Conservation (phyloP, 2,329 filamentous ascomycete genomes). For the Spiromastix sp. region DNA sequence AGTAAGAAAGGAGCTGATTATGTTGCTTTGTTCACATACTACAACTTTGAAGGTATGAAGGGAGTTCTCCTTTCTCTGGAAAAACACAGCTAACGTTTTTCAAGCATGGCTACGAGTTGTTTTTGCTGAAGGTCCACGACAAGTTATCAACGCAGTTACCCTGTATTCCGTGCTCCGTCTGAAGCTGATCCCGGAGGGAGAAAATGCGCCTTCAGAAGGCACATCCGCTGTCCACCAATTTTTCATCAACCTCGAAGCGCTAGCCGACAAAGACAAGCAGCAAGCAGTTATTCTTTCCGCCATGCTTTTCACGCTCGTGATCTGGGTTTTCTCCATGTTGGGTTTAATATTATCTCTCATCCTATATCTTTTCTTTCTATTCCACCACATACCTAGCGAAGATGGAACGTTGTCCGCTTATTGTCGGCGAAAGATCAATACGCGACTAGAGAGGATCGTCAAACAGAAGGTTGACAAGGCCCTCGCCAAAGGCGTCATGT, state of each 20-base stretch:
- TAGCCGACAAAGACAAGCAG: slow-evolving; percentile 63
- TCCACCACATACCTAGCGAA: slow-evolving; percentile 74
- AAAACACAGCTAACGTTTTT: slow-evolving; percentile 67
- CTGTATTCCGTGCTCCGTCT: slow-evolving; percentile 73
- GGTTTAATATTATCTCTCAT: slow-evolving; percentile 61
- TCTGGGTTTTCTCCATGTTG: slow-evolving; percentile 77
- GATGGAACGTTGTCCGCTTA: slow-evolving; percentile 77
- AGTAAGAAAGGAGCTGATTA: slow-evolving; percentile 87
- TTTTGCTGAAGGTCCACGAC: slow-evolving; percentile 82
- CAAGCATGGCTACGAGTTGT: slow-evolving; percentile 78
- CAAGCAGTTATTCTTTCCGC: slow-evolving; percentile 76
- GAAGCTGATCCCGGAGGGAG: slow-evolving; percentile 55
- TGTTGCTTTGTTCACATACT: slow-evolving; percentile 83
- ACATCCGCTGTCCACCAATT: slow-evolving; percentile 61
- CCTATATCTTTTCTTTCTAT: slow-evolving; percentile 81
- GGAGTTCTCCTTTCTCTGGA: background rate
- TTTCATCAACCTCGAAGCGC: slow-evolving; percentile 66
- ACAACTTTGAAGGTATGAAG: slow-evolving; percentile 55
- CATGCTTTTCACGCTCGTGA: slow-evolving; percentile 84
- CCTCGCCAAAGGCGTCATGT: slow-evolving; percentile 61
- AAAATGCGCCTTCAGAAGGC: slow-evolving; percentile 43
- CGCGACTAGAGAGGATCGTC: slow-evolving; percentile 73
- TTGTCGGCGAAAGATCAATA: slow-evolving; percentile 86
- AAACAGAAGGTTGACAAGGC: slow-evolving; percentile 80
- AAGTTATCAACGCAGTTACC: slow-evolving; percentile 82